A percentile compares a stretch with the other conserved stretches of the same genome.
These are phyloP conservation scores for Colletotrichum musae DNA, from an alignment of 2,329 filamentous ascomycete species.

Conservation along the genomic window DNA sequence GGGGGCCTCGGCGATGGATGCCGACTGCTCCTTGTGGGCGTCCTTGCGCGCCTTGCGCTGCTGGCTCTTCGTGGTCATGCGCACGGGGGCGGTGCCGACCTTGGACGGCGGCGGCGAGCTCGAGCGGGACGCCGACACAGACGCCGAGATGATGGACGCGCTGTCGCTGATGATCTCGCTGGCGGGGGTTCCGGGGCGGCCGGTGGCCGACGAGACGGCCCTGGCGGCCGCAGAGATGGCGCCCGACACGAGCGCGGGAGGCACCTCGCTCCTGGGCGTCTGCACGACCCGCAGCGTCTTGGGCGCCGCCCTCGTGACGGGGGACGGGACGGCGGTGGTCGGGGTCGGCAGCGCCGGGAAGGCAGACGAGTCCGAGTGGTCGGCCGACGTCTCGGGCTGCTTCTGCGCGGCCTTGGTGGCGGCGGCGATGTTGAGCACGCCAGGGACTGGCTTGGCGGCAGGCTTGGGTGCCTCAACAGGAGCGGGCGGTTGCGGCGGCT, in stretches of 20 bases:
- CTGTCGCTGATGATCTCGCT: constrained; percentile 85
- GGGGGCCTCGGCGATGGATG: constrained; percentile 64
- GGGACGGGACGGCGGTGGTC: constrained; percentile 64
- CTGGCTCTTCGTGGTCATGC: constrained; percentile 82
- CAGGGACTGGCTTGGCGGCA: constrained; percentile 52
- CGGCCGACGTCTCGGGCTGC: constrained; percentile 48
- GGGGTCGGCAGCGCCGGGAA: constrained; percentile 68
- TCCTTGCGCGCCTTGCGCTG: constrained; percentile 83
- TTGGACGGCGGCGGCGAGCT: constrained; percentile 75
- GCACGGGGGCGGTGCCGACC: constrained; percentile 78
- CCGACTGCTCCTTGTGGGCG: constrained; percentile 74
- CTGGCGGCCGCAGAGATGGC: constrained; percentile 51
- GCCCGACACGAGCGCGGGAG: constrained; percentile 49
- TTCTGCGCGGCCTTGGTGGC: constrained; percentile 57
- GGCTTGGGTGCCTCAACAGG: constrained; percentile 19
- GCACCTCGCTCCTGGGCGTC: constrained; percentile 73
- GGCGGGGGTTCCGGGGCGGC: constrained; percentile 77
- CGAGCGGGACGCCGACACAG: constrained; percentile 76
- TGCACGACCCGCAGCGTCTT: constrained; percentile 80
- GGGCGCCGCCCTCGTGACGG: constrained; percentile 65
- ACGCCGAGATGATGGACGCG: constrained; percentile 80
- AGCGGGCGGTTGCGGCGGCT: constrained; percentile 44
- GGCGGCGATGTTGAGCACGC: constrained; percentile 65
- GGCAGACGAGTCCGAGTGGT: constrained; percentile 55
- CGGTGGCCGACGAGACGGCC: constrained; percentile 61